These are phyloP conservation scores for Clavulina sp. DNA, from an alignment of 768 basidiomycete genomes.

Conservation along the genomic window DNA sequence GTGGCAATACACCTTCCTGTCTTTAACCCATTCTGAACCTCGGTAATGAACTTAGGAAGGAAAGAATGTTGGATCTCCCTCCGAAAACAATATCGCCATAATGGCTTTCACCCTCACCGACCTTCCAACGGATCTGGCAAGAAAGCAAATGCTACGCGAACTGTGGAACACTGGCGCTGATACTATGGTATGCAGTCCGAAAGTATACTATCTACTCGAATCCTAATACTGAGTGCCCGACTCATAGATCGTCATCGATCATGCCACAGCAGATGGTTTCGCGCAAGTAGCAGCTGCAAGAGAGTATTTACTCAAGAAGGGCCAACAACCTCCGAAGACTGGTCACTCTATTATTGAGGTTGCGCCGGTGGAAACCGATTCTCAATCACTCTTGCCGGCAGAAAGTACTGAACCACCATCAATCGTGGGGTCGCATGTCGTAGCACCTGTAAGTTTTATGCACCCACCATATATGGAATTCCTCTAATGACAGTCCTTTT, in stretches of 20 bases:
- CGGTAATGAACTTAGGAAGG: slow-evolving; percentile 25
- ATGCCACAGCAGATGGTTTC: slow-evolving; percentile 60
- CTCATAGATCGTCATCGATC: slow-evolving; percentile 67
- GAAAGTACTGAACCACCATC: slow-evolving; percentile 14
- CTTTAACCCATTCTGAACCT: slow-evolving; percentile 12
- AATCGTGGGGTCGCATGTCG: slow-evolving; percentile 48
- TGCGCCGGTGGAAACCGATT: slow-evolving; percentile 2
- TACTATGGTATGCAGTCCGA: slow-evolving; percentile 37
- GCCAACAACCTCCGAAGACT: slow-evolving; percentile 22
- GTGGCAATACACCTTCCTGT: no score
- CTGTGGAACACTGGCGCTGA: slow-evolving; percentile 90
- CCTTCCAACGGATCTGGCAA: slow-evolving; percentile 38
- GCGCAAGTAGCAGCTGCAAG: slow-evolving; percentile 61
- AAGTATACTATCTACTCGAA: background rate
- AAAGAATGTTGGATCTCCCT: slow-evolving; percentile 24
- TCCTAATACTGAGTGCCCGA: slow-evolving; percentile 1
- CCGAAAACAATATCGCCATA: slow-evolving; percentile 58
- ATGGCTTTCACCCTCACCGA: slow-evolving; percentile 79
- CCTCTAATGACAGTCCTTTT: background rate
- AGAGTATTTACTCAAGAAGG: slow-evolving; percentile 47
- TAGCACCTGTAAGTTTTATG: slow-evolving; percentile 55
- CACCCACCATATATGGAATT: slow-evolving; percentile 7
- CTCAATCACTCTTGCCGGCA: slow-evolving; percentile 5
- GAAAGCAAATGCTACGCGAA: slow-evolving; percentile 52
- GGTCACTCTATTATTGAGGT: background rate